Evolutionary conservation across 257 asterid species (phyloP).

Genomic region (Cordia subcordata): DNA sequence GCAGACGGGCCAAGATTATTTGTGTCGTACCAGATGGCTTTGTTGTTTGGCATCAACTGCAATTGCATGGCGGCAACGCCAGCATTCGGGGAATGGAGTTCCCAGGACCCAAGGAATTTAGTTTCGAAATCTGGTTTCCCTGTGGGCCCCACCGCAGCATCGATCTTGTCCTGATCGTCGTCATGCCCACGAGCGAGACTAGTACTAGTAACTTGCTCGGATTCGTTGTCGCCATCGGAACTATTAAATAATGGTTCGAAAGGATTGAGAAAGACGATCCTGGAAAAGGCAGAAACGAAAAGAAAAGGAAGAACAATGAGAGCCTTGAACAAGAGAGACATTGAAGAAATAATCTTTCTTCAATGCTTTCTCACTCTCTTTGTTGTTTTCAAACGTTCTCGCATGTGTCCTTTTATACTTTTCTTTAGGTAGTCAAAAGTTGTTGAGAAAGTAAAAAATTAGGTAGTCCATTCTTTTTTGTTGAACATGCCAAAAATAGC

Average conservation of each 20-base stretch:
- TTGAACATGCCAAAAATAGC: no score
- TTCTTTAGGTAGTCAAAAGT: no score
- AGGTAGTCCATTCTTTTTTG: no score
- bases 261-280: background rate
- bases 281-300: conserved; percentile 10
- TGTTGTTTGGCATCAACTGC: conserved; percentile 71
- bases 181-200: no score
- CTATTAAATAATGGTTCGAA: no score
- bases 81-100: conserved; percentile 36
- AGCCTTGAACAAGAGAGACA: conserved; percentile 9
- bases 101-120: conserved; percentile 39
- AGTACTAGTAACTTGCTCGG: no score
- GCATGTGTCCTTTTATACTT: no score
- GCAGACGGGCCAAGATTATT: conserved; percentile 67
- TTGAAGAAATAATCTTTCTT: conserved; percentile 14
- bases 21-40: conserved; percentile 74
- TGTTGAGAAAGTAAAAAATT: no score
- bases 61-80: conserved; percentile 89
- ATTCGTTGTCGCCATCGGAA: no score
- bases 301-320: conserved; percentile 20
- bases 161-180: background rate
- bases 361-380: no score
- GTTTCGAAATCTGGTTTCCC: conserved; percentile 15
- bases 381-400: background rate
- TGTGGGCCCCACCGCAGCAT: no score